A percentile compares a stretch with the other conserved stretches of the same genome.
These are phyloP conservation scores for Leucocoprinus leucothites DNA, from an alignment of 768 basidiomycete species.

Conservation along the genomic window DNA sequence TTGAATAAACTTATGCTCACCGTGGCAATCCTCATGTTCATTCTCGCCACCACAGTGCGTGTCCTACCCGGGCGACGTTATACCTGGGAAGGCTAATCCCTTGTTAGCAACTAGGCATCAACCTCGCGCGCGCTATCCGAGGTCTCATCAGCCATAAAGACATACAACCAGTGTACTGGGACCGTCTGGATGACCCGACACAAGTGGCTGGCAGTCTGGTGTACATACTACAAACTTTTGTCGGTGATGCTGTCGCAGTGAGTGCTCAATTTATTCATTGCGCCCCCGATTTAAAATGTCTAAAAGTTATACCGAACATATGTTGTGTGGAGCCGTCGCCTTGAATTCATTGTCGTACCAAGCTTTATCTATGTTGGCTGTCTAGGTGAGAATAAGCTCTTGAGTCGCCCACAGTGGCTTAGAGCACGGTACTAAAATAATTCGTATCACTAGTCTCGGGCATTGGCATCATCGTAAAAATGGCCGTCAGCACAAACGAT, in stretches of 20 bases:
- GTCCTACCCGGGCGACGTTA: too few species aligned
- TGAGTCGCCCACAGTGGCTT: not conserved
- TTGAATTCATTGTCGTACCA: slow-evolving; percentile 23
- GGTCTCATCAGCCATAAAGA: slow-evolving; percentile 29
- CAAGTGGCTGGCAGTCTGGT: slow-evolving; percentile 34
- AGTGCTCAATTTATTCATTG: slow-evolving; percentile 3
- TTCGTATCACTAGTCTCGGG: slow-evolving; percentile 19
- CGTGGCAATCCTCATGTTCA: slow-evolving; percentile 29
- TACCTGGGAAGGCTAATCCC: slow-evolving; percentile 3
- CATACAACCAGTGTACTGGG: slow-evolving; percentile 28
- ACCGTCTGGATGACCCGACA: slow-evolving; percentile 29
- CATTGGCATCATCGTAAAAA: slow-evolving; percentile 28
- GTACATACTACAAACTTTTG: slow-evolving; percentile 33
- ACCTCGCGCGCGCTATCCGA: slow-evolving; percentile 29
- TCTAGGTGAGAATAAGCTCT: slow-evolving; percentile 21
- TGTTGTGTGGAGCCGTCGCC: slow-evolving; percentile 27
- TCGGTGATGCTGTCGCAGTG: slow-evolving; percentile 35
- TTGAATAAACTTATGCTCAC: slow-evolving; percentile 29
- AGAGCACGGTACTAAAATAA: too few species aligned
- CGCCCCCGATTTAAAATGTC: not conserved
- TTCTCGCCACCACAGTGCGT: slow-evolving; percentile 27
- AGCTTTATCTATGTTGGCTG: slow-evolving; percentile 26
- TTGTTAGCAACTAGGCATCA: slow-evolving; percentile 32
- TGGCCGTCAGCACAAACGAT: slow-evolving; percentile 21
- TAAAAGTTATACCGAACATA: slow-evolving; percentile 28